These are phyloP conservation scores for Pythium volutum DNA, from an alignment of 352 stramenopile genomes.

Conservation along the genomic window DNA sequence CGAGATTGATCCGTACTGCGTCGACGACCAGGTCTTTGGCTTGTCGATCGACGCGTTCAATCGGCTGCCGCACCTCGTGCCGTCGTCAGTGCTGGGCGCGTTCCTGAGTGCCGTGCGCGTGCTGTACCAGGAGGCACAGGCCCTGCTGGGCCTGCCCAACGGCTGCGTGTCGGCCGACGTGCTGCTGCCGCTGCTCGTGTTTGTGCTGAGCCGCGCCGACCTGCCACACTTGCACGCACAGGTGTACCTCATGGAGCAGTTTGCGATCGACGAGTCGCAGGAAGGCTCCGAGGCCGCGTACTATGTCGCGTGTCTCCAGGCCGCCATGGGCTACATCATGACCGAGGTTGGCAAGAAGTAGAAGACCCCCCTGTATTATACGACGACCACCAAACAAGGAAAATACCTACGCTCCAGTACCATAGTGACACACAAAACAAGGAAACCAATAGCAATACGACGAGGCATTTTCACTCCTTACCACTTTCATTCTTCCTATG, in stretches of 20 bases:
- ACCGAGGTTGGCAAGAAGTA: constrained; percentile 24
- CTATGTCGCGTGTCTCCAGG: constrained; percentile 77
- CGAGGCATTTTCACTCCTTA: neutral
- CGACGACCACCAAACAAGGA: too few species aligned
- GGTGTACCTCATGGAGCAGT: constrained; percentile 77
- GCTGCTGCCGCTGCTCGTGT: constrained; percentile 71
- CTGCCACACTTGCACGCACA: constrained; percentile 74
- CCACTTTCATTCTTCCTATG: neutral
- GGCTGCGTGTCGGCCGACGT: constrained; percentile 74
- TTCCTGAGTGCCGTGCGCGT: constrained; percentile 66
- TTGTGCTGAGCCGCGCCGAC: constrained; percentile 62
- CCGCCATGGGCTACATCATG: constrained; percentile 80
- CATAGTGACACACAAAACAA: neutral
- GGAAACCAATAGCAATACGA: neutral
- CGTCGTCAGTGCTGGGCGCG: constrained; percentile 53
- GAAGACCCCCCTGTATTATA: neutral
- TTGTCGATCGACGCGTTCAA: constrained; percentile 71
- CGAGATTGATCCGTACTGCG: constrained; percentile 13
- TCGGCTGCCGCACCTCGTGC: constrained; percentile 63
- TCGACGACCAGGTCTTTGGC: constrained; percentile 24
- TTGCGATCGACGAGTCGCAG: constrained; percentile 61
- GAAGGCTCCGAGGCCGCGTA: constrained; percentile 79
- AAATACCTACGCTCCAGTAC: neutral
- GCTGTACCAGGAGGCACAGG: constrained; percentile 62
- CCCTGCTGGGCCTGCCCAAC: constrained; percentile 39